Conservation (phyloP, 768 basidiomycete species). For the Dacryopinax primogenitus region DNA sequence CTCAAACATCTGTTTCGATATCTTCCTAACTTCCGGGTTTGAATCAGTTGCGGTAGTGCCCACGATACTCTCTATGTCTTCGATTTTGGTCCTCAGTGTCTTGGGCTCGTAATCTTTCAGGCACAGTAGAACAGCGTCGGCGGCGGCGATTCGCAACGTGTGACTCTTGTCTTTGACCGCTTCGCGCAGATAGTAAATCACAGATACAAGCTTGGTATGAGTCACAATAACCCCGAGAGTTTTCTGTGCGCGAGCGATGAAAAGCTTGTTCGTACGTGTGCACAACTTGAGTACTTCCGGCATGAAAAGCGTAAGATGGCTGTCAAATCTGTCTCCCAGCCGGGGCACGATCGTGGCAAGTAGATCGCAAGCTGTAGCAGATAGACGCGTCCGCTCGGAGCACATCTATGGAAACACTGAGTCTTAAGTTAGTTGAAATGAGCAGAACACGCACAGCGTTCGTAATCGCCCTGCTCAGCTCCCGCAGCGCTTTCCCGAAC, state of each 20-base stretch:
- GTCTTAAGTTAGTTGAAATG: neutral
- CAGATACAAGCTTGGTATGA: conserved; percentile 48
- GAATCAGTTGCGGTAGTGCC: conserved; percentile 55
- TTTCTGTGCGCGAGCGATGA: conserved; percentile 48
- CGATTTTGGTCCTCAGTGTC: conserved; percentile 24
- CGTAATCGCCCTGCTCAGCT: conserved; percentile 41
- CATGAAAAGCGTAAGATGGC: conserved; percentile 50
- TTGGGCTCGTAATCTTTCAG: conserved; percentile 44
- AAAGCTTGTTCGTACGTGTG: conserved; percentile 65
- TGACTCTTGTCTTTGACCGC: conserved; percentile 55
- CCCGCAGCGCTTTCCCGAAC: conserved; percentile 39
- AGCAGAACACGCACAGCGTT: conserved; percentile 33
- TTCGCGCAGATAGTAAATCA: conserved; percentile 49
- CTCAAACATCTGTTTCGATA: conserved; percentile 57
- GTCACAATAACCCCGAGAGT: conserved; percentile 52
- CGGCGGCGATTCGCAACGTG: conserved; percentile 48
- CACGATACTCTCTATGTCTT: conserved; percentile 59
- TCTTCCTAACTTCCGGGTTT: conserved; percentile 59
- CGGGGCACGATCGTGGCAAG: conserved; percentile 41
- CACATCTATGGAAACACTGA: conserved; percentile 24
- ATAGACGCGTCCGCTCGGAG: conserved; percentile 64
- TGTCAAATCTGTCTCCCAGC: conserved; percentile 51
- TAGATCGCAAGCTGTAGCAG: conserved; percentile 51
- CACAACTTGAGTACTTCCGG: conserved; percentile 57
- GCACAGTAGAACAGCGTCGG: conserved; percentile 50